Evolutionary conservation across 495 filamentous ascomycete genomes (phyloP).

Genomic region (Elasticomyces elasticus): DNA sequence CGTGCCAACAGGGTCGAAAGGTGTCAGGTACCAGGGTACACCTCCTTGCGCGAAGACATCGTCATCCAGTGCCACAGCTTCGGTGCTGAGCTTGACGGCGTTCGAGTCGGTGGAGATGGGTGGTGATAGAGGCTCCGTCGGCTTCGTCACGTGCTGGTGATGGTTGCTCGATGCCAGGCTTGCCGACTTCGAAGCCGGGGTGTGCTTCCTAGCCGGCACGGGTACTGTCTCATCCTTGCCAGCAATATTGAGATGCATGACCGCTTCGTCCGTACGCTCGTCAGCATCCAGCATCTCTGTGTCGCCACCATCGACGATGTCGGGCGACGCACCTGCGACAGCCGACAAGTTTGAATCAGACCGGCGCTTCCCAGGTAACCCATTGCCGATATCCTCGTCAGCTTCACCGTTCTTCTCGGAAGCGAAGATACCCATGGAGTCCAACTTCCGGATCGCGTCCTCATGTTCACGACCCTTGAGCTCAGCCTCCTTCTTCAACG

Average conservation of each 20-base stretch:
- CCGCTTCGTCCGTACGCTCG: constrained; percentile 22
- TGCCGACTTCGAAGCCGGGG: background rate
- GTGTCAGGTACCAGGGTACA: constrained; percentile 78
- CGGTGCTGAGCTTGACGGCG: constrained; percentile 19
- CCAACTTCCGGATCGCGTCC: constrained; percentile 59
- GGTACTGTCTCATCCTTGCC: background rate
- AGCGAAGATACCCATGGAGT: constrained; percentile 45
- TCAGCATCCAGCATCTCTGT: constrained; percentile 15
- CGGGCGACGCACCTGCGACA: constrained; percentile 17
- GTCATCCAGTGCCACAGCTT: constrained; percentile 41
- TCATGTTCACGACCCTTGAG: constrained; percentile 60
- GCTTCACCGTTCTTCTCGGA: constrained; percentile 29
- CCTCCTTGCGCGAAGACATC: constrained; percentile 59
- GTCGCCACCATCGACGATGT: constrained; percentile 4
- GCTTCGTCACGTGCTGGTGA: background rate
- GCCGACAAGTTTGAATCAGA: constrained; percentile 14
- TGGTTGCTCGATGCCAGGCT: background rate
- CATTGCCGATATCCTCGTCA: constrained; percentile 16
- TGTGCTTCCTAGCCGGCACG: constrained; percentile 1
- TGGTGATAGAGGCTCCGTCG: constrained; percentile 21
- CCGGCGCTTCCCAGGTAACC: constrained; percentile 4
- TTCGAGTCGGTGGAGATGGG: constrained; percentile 19
- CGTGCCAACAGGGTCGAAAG: constrained; percentile 69
- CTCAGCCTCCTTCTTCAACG: constrained; percentile 68
- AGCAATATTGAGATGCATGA: constrained; percentile 14